phyloP scores from a whole-genome alignment of 495 filamentous ascomycete genomes.

The Margaritispora aquatica region DNA sequence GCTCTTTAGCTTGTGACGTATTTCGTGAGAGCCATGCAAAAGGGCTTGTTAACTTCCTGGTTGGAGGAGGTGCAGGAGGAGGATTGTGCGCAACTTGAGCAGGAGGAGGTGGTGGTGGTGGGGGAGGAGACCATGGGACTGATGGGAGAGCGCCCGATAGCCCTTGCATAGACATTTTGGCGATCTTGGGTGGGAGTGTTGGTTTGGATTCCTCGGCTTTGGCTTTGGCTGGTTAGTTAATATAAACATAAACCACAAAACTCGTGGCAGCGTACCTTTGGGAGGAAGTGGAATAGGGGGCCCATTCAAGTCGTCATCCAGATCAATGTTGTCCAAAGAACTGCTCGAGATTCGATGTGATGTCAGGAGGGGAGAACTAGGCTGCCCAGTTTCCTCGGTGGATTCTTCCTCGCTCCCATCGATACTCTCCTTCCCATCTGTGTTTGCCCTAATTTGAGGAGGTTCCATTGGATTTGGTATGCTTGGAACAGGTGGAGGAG shows the following conservation, averaged over 20 bases:
- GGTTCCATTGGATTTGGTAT: conserved; percentile 20
- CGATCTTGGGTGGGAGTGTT: conserved; percentile 5
- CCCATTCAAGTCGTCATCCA: conserved; percentile 42
- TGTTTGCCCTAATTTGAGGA: conserved; percentile 23
- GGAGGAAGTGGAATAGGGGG: conserved; percentile 25
- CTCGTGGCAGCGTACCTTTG: too few species aligned
- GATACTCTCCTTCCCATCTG: neutral
- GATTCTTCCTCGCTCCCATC: neutral
- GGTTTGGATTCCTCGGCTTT: conserved; percentile 16
- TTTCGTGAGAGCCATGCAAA: conserved; percentile 84
- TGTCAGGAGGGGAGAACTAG: conserved; percentile 50
- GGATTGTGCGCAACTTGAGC: conserved; percentile 2
- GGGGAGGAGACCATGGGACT: conserved; percentile 43
- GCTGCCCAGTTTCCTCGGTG: conserved; percentile 18
- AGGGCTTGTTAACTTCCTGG: conserved; percentile 68
- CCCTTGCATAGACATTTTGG: conserved; percentile 32
- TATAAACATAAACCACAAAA: too few species aligned
- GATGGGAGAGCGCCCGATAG: conserved; percentile 45
- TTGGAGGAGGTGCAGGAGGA: conserved; percentile 30
- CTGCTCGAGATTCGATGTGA: conserved; percentile 57
- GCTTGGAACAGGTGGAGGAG: neutral
- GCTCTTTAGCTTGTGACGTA: conserved; percentile 54
- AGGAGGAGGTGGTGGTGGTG: conserved; percentile 31
- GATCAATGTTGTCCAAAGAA: conserved; percentile 65
- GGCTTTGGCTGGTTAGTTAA: neutral